Percentiles rank a stretch among this genome's conserved stretches.
These are phyloP conservation scores for Pythium brassicae DNA, from an alignment of 352 stramenopile species.

Conservation along the genomic window DNA sequence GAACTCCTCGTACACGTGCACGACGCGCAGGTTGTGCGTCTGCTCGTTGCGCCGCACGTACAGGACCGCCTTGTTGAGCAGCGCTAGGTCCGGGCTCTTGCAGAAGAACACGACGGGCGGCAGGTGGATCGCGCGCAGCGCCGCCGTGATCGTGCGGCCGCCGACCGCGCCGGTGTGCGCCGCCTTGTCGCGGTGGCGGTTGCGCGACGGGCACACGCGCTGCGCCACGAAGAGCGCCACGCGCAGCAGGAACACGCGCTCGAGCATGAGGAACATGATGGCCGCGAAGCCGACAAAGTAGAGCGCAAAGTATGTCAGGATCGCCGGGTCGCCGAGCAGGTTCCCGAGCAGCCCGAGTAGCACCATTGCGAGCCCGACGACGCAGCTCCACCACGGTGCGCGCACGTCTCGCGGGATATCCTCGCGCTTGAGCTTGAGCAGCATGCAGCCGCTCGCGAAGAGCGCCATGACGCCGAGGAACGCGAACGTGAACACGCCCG, in stretches of 20 bases:
- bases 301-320: slow-evolving; percentile 52
- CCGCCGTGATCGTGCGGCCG: slow-evolving; percentile 37
- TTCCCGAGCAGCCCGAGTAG: slow-evolving; percentile 17
- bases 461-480: slow-evolving; percentile 82
- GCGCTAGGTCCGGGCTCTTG: slow-evolving; percentile 80
- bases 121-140: slow-evolving; percentile 42
- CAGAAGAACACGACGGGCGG: slow-evolving; percentile 85
- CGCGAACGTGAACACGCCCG: slow-evolving; percentile 81
- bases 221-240: slow-evolving; percentile 15
- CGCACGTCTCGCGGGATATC: slow-evolving; percentile 54
- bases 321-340: slow-evolving; percentile 32
- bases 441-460: slow-evolving; percentile 75
- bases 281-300: slow-evolving; percentile 45
- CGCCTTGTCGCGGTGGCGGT: slow-evolving; percentile 24
- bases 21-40: slow-evolving; percentile 79
- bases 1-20: slow-evolving; percentile 50
- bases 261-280: slow-evolving; percentile 50
- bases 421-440: slow-evolving; percentile 82
- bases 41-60: slow-evolving; percentile 87
- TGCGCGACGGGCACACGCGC: slow-evolving; percentile 11
- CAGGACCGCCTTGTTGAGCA: slow-evolving; percentile 88
- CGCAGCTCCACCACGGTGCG: slow-evolving; percentile 30
- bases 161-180: slow-evolving; percentile 41
- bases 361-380: slow-evolving; percentile 19
- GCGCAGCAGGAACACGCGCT: slow-evolving; percentile 41